phyloP scores from a whole-genome alignment of 306 rosid genomes.

The cucumber (Cucumis sativus) region DNA sequence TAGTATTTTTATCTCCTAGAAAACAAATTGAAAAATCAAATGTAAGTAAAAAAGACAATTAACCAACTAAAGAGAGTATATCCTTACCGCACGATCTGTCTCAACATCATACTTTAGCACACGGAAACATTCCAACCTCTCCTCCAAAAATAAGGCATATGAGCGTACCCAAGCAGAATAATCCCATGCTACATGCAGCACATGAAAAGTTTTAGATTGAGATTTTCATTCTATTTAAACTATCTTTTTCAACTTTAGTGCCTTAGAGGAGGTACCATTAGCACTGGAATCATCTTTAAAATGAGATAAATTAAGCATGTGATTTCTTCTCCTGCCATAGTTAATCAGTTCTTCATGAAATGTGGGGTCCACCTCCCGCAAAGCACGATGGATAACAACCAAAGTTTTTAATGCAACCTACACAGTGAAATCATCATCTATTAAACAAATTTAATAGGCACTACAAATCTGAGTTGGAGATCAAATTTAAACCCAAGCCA shows the following conservation, averaged over 20 bases:
- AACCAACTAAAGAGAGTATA: not conserved
- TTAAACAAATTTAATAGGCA: slow-evolving; percentile 1
- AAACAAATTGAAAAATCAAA: not conserved
- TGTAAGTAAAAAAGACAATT: not conserved
- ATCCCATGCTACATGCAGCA: slow-evolving; percentile 75
- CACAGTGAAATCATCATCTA: slow-evolving; percentile 17
- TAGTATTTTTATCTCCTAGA: not conserved
- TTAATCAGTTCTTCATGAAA: slow-evolving; percentile 94
- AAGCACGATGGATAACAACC: slow-evolving; percentile 91
- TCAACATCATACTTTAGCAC: slow-evolving; percentile 86
- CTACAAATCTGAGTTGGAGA: not conserved
- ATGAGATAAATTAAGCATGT: slow-evolving; percentile 98
- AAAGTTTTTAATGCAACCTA: slow-evolving; percentile 95
- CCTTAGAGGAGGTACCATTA: slow-evolving; percentile 43
- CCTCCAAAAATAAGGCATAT: slow-evolving; percentile 97
- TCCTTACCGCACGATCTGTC: slow-evolving; percentile 81
- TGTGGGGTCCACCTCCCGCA: slow-evolving; percentile 97
- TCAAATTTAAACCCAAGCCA: slow-evolving; percentile 1
- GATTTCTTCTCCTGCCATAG: slow-evolving; percentile 94
- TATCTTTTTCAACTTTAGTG: not conserved
- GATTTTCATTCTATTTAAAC: not conserved
- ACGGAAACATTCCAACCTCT: slow-evolving; percentile 93
- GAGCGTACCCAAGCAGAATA: slow-evolving; percentile 93
- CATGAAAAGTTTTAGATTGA: slow-evolving; percentile 10
- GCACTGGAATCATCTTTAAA: slow-evolving; percentile 98